These are phyloP conservation scores for Phylloporus arenicola DNA, from an alignment of 768 basidiomycete species.

Conservation along the genomic window DNA sequence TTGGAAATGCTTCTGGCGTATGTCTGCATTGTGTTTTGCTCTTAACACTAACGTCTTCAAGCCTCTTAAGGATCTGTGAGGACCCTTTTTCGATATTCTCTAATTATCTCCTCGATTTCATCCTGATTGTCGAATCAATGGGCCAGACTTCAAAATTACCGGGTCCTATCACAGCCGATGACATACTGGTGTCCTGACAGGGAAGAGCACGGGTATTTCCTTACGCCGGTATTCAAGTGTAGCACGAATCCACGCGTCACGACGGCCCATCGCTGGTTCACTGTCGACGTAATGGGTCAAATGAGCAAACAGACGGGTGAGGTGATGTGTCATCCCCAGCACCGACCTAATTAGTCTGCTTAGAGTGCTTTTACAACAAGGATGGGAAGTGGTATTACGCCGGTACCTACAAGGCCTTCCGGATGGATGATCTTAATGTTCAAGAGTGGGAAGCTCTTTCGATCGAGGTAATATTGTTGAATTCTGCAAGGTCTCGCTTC, in stretches of 20 bases:
- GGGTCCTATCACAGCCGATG: slow-evolving; percentile 59
- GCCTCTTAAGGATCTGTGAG: slow-evolving; percentile 57
- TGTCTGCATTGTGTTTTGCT: slow-evolving; percentile 16
- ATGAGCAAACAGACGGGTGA: slow-evolving; percentile 62
- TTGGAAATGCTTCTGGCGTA: slow-evolving; percentile 55
- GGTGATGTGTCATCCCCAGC: background rate
- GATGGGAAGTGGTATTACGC: slow-evolving; percentile 83
- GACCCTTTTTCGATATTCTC: background rate
- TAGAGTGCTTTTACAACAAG: slow-evolving; percentile 79
- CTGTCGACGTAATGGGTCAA: slow-evolving; percentile 55
- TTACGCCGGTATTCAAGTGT: slow-evolving; percentile 71
- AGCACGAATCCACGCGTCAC: slow-evolving; percentile 71
- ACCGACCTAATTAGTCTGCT: background rate
- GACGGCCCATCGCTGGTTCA: slow-evolving; percentile 70
- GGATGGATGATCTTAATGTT: slow-evolving; percentile 56
- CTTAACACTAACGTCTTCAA: slow-evolving; percentile 24
- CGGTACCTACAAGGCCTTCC: slow-evolving; percentile 66
- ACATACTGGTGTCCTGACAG: slow-evolving; percentile 78
- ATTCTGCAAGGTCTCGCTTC: background rate
- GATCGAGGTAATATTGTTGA: slow-evolving; percentile 43
- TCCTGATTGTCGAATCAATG: background rate
- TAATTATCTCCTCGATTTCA: background rate
- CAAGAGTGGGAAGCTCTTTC: slow-evolving; percentile 69
- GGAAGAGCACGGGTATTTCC: slow-evolving; percentile 78
- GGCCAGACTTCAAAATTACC: slow-evolving; percentile 58